Evolutionary conservation across 192 early-diverging fungal species (phyloP), one percentile per base, ranked within the genome.

Genomic region (Chytriomyces sp.): DNA sequence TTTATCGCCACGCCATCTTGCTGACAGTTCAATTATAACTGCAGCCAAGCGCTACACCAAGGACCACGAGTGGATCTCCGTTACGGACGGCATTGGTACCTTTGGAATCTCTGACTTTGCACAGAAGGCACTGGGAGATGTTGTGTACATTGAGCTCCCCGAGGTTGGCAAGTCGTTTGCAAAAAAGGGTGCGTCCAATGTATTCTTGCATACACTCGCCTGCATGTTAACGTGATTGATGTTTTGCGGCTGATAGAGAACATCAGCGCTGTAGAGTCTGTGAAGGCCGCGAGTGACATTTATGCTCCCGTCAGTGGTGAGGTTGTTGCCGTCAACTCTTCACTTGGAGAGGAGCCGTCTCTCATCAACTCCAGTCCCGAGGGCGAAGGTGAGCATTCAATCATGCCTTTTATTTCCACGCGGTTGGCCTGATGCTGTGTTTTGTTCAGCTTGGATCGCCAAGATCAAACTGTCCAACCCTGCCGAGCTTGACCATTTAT

Each of bases 281-380:
- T 98, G 76, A 98, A 98, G 87, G 95, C 96, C 59, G 93, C 94
- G 52, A 89, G 85, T 66, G 96, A 98, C 67, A 90, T 98, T 41
- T 94, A 92, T 74, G 84, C 94, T 28, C 96, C 96, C 62, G 78
- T 94, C 31, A 78, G 84, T 58, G 96, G 96, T 60, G 85, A 89
- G 60, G 86, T 98, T 62, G 82, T 93, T 53, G 91, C 89, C 59
- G 85, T 89, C 75, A 98, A 98, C 80, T 59, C 73, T 10, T 64
- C 38, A 0, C 85, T 98, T 55, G 76, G 65, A 37, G 81, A 81
- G 33, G 84, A 92, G 57, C 91, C 93, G n/a, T 80, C 79, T 38
- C 79, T 94, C 75, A 88, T 96, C 80, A 96, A 96, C 86, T 73
- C 75, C 14, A 74, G 76, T 54, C 85, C 94, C 19, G 93, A 93